Conservation (phyloP, 2,329 filamentous ascomycete species). For the Aschersonia sp. region DNA sequence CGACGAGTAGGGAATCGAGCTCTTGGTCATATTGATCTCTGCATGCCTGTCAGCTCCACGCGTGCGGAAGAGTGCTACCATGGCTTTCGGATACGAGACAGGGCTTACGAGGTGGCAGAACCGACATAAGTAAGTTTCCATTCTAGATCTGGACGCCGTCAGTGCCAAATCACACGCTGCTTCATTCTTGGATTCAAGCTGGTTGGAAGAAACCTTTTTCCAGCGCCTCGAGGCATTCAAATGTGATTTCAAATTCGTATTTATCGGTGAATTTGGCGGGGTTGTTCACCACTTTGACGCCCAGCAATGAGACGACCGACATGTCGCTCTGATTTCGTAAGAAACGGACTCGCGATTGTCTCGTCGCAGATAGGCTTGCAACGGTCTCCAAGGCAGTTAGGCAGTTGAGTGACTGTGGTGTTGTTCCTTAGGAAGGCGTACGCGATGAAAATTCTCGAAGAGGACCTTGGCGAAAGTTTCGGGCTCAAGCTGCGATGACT, state of each 20-base stretch:
- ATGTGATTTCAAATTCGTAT: conserved; percentile 97
- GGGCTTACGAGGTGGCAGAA: conserved; percentile 81
- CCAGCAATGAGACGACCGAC: conserved; percentile 92
- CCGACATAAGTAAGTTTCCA: conserved; percentile 99
- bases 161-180: not conserved
- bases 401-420: too few relatives aligned
- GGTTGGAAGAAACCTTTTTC: conserved; percentile 55
- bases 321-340: conserved; percentile 29
- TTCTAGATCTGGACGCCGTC: conserved; percentile 59
- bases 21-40: conserved; percentile 97
- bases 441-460: too few relatives aligned
- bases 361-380: too few relatives aligned
- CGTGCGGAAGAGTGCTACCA: not conserved
- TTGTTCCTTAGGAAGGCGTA: too few relatives aligned
- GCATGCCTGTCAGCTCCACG: conserved; percentile 1
- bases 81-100: not conserved
- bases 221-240: conserved; percentile 88
- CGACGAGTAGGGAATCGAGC: conserved; percentile 90
- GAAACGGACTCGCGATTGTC: too few relatives aligned
- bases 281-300: conserved; percentile 94
- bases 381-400: not conserved
- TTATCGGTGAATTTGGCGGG: conserved; percentile 84
- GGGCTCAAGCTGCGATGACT: too few relatives aligned
- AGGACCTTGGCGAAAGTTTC: too few relatives aligned
- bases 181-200: not conserved